phyloP scores from a whole-genome alignment of 306 rosid genomes.

The Dicorynia guianensis region DNA sequence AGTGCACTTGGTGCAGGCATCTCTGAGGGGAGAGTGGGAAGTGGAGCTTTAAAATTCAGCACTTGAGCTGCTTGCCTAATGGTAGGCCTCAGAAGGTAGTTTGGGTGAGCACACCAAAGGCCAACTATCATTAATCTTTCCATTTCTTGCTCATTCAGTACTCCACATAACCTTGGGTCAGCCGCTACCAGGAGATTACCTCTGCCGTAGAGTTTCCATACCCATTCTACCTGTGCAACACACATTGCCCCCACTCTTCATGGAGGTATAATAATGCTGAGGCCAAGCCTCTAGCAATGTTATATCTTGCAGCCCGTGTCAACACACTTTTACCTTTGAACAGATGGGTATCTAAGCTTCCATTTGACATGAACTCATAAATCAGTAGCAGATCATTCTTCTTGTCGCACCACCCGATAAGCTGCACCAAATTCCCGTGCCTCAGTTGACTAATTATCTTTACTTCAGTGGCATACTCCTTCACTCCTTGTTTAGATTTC shows the following conservation, averaged over 20 bases:
- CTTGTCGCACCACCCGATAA: conserved; percentile 54
- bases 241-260: conserved; percentile 50
- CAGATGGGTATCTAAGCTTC: conserved; percentile 53
- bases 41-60: conserved; percentile 50
- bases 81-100: conserved; percentile 43
- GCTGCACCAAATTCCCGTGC: conserved; percentile 52
- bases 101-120: conserved; percentile 50
- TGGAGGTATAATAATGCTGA: conserved; percentile 49
- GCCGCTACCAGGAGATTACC: conserved; percentile 33
- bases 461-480: conserved; percentile 48
- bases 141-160: conserved; percentile 39
- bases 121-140: conserved; percentile 45
- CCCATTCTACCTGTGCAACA: conserved; percentile 53
- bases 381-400: conserved; percentile 36
- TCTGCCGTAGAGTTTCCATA: conserved; percentile 38
- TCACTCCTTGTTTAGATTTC: conserved; percentile 46
- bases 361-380: conserved; percentile 52
- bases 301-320: conserved; percentile 45
- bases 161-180: conserved; percentile 42
- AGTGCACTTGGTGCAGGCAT: background rate
- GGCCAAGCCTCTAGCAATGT: conserved; percentile 46
- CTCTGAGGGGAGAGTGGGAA: conserved; percentile 36
- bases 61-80: conserved; percentile 46
- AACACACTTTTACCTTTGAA: conserved; percentile 31
- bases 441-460: conserved; percentile 50